Conservation (phyloP, 768 basidiomycete genomes). For the Pleurotus ostreatus region DNA sequence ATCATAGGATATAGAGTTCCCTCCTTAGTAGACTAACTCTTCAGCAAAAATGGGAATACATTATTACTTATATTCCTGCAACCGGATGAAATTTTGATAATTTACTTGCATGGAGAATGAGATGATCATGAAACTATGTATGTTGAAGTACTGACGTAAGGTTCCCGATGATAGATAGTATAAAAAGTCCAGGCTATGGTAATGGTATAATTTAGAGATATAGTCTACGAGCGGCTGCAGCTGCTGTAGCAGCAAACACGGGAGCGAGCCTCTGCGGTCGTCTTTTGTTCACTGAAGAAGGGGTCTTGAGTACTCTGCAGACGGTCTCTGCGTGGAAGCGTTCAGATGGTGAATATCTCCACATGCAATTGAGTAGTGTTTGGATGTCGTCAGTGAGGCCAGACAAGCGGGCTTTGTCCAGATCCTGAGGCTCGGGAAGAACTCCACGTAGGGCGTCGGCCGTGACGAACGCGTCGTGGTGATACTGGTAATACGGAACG, state of each 20-base stretch:
- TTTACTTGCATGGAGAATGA: background rate
- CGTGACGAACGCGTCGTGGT: constrained; percentile 5
- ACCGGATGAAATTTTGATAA: background rate
- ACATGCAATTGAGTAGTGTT: background rate
- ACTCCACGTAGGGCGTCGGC: constrained; percentile 4
- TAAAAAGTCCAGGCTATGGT: too few relatives aligned
- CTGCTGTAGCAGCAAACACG: constrained; percentile 3
- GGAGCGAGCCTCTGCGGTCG: constrained; percentile 3
- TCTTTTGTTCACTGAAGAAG: constrained; percentile 2
- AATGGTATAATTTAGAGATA: background rate
- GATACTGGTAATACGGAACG: constrained; percentile 1
- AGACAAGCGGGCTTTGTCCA: background rate
- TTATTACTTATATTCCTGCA: background rate
- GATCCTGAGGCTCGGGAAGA: constrained; percentile 2
- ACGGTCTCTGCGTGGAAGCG: background rate
- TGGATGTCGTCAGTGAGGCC: constrained; percentile 1
- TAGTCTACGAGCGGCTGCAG: background rate
- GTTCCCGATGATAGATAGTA: too few relatives aligned
- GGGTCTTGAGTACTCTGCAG: constrained; percentile 1
- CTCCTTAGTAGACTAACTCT: background rate
- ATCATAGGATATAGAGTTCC: constrained; percentile 32
- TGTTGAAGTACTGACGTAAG: too few relatives aligned
- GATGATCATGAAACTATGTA: too few relatives aligned
- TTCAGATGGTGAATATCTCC: constrained; percentile 1
- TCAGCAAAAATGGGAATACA: constrained; percentile 1